Conservation (phyloP, 2,329 filamentous ascomycete genomes). For the Seiridium unicorne region DNA sequence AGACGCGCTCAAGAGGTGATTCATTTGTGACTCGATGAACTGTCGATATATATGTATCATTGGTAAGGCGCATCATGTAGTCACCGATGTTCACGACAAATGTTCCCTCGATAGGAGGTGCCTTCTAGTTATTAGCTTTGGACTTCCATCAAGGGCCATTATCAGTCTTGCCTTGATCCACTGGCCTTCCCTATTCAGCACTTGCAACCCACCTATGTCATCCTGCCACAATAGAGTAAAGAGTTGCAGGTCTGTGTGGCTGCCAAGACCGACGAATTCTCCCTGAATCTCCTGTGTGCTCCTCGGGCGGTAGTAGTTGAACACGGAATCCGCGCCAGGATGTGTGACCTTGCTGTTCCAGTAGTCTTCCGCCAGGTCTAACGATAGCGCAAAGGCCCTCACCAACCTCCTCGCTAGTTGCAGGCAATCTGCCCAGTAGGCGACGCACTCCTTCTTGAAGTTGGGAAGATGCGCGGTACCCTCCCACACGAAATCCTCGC, state of each 20-base stretch:
- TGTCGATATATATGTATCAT: slow-evolving; percentile 48
- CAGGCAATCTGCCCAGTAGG: slow-evolving; percentile 48
- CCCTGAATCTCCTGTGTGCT: slow-evolving; percentile 19
- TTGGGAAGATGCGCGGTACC: slow-evolving; percentile 43
- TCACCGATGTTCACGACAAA: slow-evolving; percentile 53
- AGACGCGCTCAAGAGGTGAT: slow-evolving; percentile 39
- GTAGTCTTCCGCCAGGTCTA: slow-evolving; percentile 51
- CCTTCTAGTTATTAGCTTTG: slow-evolving; percentile 16
- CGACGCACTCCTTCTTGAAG: slow-evolving; percentile 45
- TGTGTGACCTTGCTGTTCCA: slow-evolving; percentile 54
- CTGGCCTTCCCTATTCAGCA: slow-evolving; percentile 38
- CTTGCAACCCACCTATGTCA: slow-evolving; percentile 38
- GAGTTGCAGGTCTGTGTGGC: slow-evolving; percentile 52
- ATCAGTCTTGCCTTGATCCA: slow-evolving; percentile 35
- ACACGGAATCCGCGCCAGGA: slow-evolving; percentile 42
- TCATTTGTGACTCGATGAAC: slow-evolving; percentile 50
- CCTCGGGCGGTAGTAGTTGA: slow-evolving; percentile 40
- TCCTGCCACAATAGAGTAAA: slow-evolving; percentile 52
- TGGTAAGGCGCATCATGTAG: slow-evolving; percentile 49
- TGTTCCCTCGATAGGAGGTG: slow-evolving; percentile 41
- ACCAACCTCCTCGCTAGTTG: slow-evolving; percentile 49
- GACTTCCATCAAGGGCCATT: background rate
- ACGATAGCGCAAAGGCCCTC: slow-evolving; percentile 51
- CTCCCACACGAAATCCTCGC: slow-evolving; percentile 53
- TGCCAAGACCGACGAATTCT: slow-evolving; percentile 40